Conservation (phyloP, 2,329 filamentous ascomycete species). For the Talaromyces amestolkiae region DNA sequence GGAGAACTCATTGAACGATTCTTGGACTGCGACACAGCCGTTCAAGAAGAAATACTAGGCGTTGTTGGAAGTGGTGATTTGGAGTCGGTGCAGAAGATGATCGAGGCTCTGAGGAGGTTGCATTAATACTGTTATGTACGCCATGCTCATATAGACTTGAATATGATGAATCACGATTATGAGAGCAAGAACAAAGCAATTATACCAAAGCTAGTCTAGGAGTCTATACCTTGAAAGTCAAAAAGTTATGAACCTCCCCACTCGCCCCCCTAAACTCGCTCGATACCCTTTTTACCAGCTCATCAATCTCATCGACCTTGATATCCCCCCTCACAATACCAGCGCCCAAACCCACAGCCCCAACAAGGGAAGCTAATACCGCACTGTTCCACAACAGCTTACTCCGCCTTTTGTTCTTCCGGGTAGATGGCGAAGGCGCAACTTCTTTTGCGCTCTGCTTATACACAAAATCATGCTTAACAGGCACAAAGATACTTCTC, state of each 20-base stretch:
- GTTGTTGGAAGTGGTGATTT: slow-evolving; percentile 53
- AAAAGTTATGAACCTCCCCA: not conserved
- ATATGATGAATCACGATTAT: not conserved
- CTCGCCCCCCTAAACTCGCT: slow-evolving; percentile 14
- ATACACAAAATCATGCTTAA: slow-evolving; percentile 39
- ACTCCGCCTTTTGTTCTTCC: not conserved
- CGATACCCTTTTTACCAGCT: slow-evolving; percentile 16
- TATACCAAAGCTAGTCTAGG: not conserved
- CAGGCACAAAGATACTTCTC: slow-evolving; percentile 47
- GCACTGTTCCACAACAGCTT: not conserved
- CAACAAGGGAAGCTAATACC: slow-evolving; percentile 9
- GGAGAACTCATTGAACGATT: slow-evolving; percentile 88
- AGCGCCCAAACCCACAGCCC: slow-evolving; percentile 19
- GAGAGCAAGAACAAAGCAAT: not conserved
- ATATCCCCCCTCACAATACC: slow-evolving; percentile 8
- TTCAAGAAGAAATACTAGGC: slow-evolving; percentile 54
- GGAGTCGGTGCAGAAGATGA: slow-evolving; percentile 61
- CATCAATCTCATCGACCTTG: slow-evolving; percentile 13
- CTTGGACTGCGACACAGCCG: slow-evolving; percentile 63
- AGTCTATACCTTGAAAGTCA: slow-evolving; percentile 5
- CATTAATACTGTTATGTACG: slow-evolving; percentile 31
- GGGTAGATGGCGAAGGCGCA: slow-evolving; percentile 16
- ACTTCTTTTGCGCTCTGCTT: slow-evolving; percentile 17
- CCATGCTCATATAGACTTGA: not conserved
- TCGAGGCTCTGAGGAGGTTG: slow-evolving; percentile 55